A percentile compares a stretch with the other conserved stretches of the same genome.
Evolutionary conservation across 2,329 filamentous ascomycete genomes (phyloP).

Genomic region (Arthrocladium fulminans): DNA sequence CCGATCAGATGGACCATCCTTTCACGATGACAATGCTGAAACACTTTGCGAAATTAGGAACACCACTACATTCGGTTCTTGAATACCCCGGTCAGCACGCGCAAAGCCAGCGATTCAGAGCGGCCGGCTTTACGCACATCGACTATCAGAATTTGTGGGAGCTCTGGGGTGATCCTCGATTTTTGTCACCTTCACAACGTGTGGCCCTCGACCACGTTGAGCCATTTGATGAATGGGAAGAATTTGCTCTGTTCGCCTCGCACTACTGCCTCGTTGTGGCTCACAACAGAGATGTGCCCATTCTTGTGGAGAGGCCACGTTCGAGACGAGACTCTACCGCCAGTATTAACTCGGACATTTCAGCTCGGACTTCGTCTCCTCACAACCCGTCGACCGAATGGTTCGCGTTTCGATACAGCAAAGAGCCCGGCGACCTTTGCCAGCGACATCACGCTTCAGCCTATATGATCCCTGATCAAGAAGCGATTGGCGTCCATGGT

Average conservation of each 20-base stretch:
- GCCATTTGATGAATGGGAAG: conserved; percentile 93
- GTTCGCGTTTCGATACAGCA: conserved; percentile 27
- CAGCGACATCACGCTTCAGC: conserved; percentile 54
- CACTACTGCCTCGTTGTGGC: conserved; percentile 62
- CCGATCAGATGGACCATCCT: conserved; percentile 66
- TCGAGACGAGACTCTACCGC: conserved; percentile 19
- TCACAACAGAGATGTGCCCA: conserved; percentile 20
- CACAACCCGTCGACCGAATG: conserved; percentile 16
- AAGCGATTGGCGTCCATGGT: conserved; percentile 33
- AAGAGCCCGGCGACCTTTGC: conserved; percentile 34
- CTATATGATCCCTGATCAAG: conserved; percentile 31
- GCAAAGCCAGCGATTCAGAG: conserved; percentile 60
- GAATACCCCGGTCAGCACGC: conserved; percentile 58
- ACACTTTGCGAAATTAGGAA: conserved; percentile 22
- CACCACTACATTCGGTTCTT: conserved; percentile 33
- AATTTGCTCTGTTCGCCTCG: conserved; percentile 73
- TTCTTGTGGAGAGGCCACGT: conserved; percentile 14
- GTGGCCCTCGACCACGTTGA: conserved; percentile 60
- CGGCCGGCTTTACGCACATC: conserved; percentile 58
- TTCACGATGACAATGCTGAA: conserved; percentile 46
- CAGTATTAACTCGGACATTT: conserved; percentile 22
- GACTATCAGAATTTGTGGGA: conserved; percentile 67
- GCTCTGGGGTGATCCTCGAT: conserved; percentile 63
- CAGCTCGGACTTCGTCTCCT: conserved; percentile 21
- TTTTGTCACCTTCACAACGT: conserved; percentile 54